A percentile compares a stretch with the other conserved stretches of the same genome.
phyloP scores from a whole-genome alignment of 139 green algal genomes.

The Yamagishiella unicocca region DNA sequence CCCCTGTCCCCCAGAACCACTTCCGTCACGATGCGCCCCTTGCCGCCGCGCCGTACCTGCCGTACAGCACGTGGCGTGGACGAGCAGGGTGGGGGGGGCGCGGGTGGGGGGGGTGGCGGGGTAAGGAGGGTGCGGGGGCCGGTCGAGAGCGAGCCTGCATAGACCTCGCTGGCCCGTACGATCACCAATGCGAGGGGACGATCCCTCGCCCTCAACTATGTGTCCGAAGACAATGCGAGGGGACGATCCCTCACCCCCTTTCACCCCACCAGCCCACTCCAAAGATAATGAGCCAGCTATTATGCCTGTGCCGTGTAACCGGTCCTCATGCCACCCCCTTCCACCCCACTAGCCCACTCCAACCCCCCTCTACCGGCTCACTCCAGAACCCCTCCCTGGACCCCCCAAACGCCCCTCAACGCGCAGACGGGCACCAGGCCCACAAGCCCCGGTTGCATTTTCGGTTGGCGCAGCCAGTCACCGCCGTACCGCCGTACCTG shows the following conservation, averaged over 20 bases:
- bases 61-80: no score
- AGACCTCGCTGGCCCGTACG: not conserved
- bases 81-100: not conserved
- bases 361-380: no score
- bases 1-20: slow-evolving; percentile 18
- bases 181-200: no score
- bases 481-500: slow-evolving; percentile 4
- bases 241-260: not conserved
- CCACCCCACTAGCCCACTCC: no score
- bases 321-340: no score
- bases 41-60: slow-evolving; percentile 45
- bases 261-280: not conserved
- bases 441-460: not conserved
- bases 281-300: no score
- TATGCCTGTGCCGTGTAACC: no score
- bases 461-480: no score
- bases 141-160: not conserved
- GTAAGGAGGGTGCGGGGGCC: not conserved
- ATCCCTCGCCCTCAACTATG: no score
- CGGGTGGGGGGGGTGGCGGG: not conserved
- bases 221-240: no score
- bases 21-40: slow-evolving; percentile 10
- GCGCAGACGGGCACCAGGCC: no score
- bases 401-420: not conserved
- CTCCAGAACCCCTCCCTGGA: not conserved